A percentile compares a stretch with the other conserved stretches of the same genome.
Conservation (phyloP, 257 asterid species). For the Haberlea rhodopensis region DNA sequence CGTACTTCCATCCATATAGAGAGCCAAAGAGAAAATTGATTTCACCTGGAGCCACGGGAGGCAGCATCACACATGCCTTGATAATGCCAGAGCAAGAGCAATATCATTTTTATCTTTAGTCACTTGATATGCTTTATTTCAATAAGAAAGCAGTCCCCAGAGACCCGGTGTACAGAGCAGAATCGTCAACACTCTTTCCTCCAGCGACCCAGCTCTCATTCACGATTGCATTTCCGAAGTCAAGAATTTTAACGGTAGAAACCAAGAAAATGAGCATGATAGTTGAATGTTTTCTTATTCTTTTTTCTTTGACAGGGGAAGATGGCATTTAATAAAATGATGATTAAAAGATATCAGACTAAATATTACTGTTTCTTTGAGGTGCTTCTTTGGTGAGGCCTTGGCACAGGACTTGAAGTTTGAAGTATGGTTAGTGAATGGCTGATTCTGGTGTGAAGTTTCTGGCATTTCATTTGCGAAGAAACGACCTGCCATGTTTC, state of each 20-base stretch:
- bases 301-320: no score
- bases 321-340: no score
- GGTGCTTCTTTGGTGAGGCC: no score
- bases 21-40: no score
- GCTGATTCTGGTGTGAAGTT: no score
- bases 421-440: no score
- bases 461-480: no score
- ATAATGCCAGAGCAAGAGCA: slow-evolving; percentile 54
- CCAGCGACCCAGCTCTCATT: slow-evolving; percentile 62
- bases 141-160: slow-evolving; percentile 80
- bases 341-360: no score
- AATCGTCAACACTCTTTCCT: slow-evolving; percentile 59
- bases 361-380: no score
- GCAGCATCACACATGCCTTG: slow-evolving; percentile 61
- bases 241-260: not conserved
- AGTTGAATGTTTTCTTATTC: no score
- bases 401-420: no score
- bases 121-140: slow-evolving; percentile 68
- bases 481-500: no score
- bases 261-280: not conserved
- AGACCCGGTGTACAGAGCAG: slow-evolving; percentile 65
- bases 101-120: slow-evolving; percentile 53
- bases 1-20: not conserved
- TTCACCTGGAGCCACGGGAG: slow-evolving; percentile 56
- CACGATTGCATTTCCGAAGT: slow-evolving; percentile 42